A percentile compares a stretch with the other conserved stretches of the same genome.
These are phyloP conservation scores for Podaxis rugospora DNA, from an alignment of 768 basidiomycete genomes.

Conservation along the genomic window DNA sequence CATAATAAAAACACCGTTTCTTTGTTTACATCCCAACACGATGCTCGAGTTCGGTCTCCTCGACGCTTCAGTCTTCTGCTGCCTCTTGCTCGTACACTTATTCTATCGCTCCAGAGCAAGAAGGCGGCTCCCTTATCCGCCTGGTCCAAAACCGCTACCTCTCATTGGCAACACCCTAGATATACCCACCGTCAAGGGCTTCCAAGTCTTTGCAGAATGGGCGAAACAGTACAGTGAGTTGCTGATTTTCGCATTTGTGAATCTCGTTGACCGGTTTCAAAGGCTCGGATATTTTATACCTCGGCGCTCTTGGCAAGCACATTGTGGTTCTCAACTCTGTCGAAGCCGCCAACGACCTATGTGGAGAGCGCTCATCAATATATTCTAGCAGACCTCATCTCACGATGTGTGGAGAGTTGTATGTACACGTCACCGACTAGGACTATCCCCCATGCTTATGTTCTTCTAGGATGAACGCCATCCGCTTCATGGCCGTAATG, in stretches of 20 bases:
- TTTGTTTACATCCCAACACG: not conserved
- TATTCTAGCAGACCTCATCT: not conserved
- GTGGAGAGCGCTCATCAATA: not conserved
- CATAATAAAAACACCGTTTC: not conserved
- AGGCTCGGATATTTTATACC: slow-evolving; percentile 11
- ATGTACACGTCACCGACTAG: not conserved
- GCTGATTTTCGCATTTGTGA: no score
- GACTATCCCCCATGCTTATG: not conserved
- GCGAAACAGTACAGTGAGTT: slow-evolving; percentile 16
- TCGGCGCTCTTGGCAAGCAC: slow-evolving; percentile 13
- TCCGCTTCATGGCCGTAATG: slow-evolving; percentile 34
- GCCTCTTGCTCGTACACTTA: not conserved
- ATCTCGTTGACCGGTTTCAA: not conserved
- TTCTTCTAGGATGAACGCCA: slow-evolving; percentile 33
- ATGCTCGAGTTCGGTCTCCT: not conserved
- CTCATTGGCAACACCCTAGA: slow-evolving; percentile 20
- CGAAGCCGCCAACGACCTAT: slow-evolving; percentile 9
- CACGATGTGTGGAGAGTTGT: slow-evolving; percentile 3
- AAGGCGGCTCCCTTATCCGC: slow-evolving; percentile 13
- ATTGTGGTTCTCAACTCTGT: slow-evolving; percentile 13
- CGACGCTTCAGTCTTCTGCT: not conserved
- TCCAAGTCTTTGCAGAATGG: slow-evolving; percentile 15
- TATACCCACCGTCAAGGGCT: slow-evolving; percentile 11
- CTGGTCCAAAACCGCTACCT: slow-evolving; percentile 17
- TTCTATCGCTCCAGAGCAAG: not conserved